Conservation (phyloP, 768 basidiomycete species). For the Xerocomus potaroensis region DNA sequence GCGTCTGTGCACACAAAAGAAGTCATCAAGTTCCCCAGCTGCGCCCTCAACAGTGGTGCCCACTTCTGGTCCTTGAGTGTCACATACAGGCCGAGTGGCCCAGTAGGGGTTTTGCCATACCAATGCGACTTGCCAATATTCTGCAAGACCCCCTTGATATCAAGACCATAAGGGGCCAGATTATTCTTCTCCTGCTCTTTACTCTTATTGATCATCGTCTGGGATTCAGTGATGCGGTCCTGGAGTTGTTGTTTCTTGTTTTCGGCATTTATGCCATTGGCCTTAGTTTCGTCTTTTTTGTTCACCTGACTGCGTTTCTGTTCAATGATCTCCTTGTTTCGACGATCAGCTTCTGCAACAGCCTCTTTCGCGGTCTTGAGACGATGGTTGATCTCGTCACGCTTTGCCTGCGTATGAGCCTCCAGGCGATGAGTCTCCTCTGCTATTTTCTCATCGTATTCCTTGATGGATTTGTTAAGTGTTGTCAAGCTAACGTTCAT, state of each 20-base stretch:
- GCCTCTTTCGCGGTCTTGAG: constrained; percentile 44
- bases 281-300: constrained; percentile 30
- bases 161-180: constrained; percentile 56
- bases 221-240: constrained; percentile 41
- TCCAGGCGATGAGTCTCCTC: constrained; percentile 52
- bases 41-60: constrained; percentile 58
- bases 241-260: constrained; percentile 30
- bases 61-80: constrained; percentile 67
- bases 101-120: constrained; percentile 64
- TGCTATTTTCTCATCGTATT: constrained; percentile 44
- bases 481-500: constrained; percentile 42
- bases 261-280: constrained; percentile 37
- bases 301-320: constrained; percentile 32
- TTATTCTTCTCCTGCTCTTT: constrained; percentile 52
- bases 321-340: constrained; percentile 26
- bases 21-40: constrained; percentile 55
- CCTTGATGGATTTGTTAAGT: constrained; percentile 31
- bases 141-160: constrained; percentile 55
- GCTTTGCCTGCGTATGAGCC: constrained; percentile 56
- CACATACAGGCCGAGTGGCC: constrained; percentile 78
- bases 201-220: constrained; percentile 48
- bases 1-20: constrained; percentile 74
- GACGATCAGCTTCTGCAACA: constrained; percentile 37
- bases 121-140: constrained; percentile 50
- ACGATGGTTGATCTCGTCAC: constrained; percentile 51